Conservation (phyloP, 2,329 filamentous ascomycete species). For the Tolypocladium endophyticum region DNA sequence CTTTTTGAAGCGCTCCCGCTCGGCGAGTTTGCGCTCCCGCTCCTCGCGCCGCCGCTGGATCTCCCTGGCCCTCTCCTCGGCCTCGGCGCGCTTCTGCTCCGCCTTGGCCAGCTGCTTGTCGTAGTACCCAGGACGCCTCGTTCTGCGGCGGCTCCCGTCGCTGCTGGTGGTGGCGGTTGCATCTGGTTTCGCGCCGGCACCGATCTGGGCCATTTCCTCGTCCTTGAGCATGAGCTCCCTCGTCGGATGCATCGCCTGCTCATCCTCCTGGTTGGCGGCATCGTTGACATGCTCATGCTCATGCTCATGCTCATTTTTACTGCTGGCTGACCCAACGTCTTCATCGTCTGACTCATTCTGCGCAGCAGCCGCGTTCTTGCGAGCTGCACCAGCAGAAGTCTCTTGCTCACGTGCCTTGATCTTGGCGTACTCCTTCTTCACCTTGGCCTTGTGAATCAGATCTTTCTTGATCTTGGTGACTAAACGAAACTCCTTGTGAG, state of each 20-base stretch:
- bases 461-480: constrained; percentile 83
- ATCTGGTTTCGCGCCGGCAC: constrained; percentile 6
- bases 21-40: constrained; percentile 53
- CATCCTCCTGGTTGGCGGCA: constrained; percentile 6
- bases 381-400: constrained; percentile 8
- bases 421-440: constrained; percentile 88
- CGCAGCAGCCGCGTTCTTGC: constrained; percentile 6
- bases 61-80: constrained; percentile 31
- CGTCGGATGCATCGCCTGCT: constrained; percentile 23
- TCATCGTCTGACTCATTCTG: background rate
- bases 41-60: constrained; percentile 44
- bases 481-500: constrained; percentile 22
- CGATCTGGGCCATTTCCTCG: constrained; percentile 22
- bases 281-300: constrained; percentile 7
- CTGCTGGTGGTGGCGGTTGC: constrained; percentile 7
- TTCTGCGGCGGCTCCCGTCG: constrained; percentile 23
- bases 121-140: constrained; percentile 45
- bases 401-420: constrained; percentile 48
- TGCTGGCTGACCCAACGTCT: constrained; percentile 4
- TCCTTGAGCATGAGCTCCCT: constrained; percentile 29
- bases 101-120: constrained; percentile 49
- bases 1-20: constrained; percentile 52
- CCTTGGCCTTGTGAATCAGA: constrained; percentile 83
- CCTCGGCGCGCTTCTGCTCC: constrained; percentile 29
- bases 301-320: constrained; percentile 1